A percentile compares a stretch with the other conserved stretches of the same genome.
Evolutionary conservation across 495 filamentous ascomycete genomes (phyloP).

Genomic region (Immersiella caudata): DNA sequence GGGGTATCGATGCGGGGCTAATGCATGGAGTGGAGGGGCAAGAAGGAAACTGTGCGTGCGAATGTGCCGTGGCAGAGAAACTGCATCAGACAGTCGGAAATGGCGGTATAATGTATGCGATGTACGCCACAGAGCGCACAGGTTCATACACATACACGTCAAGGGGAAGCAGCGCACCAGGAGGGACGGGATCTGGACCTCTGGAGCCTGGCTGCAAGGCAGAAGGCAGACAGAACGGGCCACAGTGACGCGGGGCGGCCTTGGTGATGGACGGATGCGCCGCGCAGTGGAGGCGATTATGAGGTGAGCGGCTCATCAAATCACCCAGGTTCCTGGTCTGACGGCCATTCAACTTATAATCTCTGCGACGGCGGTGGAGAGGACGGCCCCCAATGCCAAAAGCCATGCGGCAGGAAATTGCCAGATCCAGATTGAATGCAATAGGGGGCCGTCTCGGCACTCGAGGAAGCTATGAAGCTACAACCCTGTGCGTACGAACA

Average conservation of each 20-base stretch:
- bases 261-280: background rate
- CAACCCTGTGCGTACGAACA: background rate
- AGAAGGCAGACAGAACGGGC: background rate
- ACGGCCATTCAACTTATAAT: conserved; percentile 12
- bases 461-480: conserved; percentile 14
- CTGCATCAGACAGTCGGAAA: background rate
- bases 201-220: background rate
- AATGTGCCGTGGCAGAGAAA: conserved; percentile 1
- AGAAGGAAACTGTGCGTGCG: background rate
- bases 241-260: background rate
- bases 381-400: background rate
- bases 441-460: conserved; percentile 12
- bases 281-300: conserved; percentile 6
- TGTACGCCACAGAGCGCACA: background rate
- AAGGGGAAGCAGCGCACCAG: background rate
- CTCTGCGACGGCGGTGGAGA: background rate
- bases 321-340: background rate
- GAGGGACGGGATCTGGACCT: background rate
- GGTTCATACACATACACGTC: background rate
- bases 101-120: conserved; percentile 1
- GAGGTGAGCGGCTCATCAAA: conserved; percentile 1
- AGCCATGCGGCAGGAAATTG: background rate
- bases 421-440: conserved; percentile 7
- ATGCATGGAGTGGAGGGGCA: conserved; percentile 22
- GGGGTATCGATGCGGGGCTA: conserved; percentile 27